Conservation (phyloP, 371 early-diverging fungal genomes). For the Mortierella sp. region DNA sequence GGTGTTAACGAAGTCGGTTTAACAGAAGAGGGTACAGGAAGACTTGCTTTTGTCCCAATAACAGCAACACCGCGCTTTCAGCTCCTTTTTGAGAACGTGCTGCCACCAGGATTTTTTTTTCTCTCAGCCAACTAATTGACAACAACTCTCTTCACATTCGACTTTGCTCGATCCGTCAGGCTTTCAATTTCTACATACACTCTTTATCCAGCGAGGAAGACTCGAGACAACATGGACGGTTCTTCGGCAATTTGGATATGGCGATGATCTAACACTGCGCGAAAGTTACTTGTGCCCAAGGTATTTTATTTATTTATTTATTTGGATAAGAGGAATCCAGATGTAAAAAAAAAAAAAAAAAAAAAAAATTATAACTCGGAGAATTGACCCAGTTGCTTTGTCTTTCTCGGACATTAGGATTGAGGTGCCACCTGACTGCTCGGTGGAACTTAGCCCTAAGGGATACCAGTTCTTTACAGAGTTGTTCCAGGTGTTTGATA, state of each 20-base stretch:
- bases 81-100: background rate
- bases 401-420: constrained; percentile 57
- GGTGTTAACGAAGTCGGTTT: constrained; percentile 89
- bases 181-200: constrained; percentile 91
- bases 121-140: too few relatives aligned
- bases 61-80: too few relatives aligned
- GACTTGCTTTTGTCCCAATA: background rate
- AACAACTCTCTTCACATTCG: background rate
- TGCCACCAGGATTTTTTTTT: background rate
- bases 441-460: constrained; percentile 91
- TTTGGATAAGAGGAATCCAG: background rate
- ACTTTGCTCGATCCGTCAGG: constrained; percentile 56
- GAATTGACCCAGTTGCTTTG: constrained; percentile 2
- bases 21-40: constrained; percentile 72
- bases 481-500: constrained; percentile 91
- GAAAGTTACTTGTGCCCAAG: constrained; percentile 90
- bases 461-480: constrained; percentile 97
- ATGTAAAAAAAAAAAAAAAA: background rate
- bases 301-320: constrained; percentile 50
- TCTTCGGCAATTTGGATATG: constrained; percentile 94
- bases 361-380: background rate
- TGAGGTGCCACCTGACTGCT: constrained; percentile 89
- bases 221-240: constrained; percentile 98
- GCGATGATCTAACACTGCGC: constrained; percentile 88
- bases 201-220: constrained; percentile 96